Conservation (phyloP, 1,284 basidiomycete genomes). For the Puccinia brachypodii region DNA sequence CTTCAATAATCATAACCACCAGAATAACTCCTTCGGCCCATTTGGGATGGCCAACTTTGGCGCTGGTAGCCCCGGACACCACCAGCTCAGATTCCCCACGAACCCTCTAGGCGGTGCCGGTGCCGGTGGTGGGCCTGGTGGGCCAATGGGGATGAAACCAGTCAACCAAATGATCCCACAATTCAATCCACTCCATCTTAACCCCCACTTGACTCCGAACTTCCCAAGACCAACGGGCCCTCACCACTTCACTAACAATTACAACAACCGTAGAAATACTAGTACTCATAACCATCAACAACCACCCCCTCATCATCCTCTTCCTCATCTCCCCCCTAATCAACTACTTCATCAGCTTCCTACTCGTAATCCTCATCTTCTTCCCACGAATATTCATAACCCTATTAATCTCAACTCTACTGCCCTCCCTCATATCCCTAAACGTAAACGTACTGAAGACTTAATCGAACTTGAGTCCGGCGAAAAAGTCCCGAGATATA, state of each 20-base stretch:
- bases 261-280: conserved; percentile 5
- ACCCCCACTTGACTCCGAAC: conserved; percentile 40
- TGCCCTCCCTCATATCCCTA: conserved; percentile 65
- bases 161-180: not conserved
- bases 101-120: not conserved
- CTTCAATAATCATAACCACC: conserved; percentile 7
- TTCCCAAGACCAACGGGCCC: conserved; percentile 22
- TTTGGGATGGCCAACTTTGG: not conserved
- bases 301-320: conserved; percentile 53
- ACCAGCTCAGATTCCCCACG: conserved; percentile 11
- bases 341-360: conserved; percentile 61
- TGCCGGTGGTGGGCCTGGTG: conserved; percentile 15
- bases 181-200: conserved; percentile 35
- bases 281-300: conserved; percentile 30
- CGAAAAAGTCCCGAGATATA: conserved; percentile 46
- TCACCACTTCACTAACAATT: conserved; percentile 35
- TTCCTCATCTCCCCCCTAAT: conserved; percentile 74
- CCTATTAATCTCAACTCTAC: too few relatives aligned
- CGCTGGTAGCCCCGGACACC: conserved; percentile 49
- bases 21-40: not conserved
- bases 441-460: conserved; percentile 75
- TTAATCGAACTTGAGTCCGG: conserved; percentile 66
- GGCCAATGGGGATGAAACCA: conserved; percentile 18
- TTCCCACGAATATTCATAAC: too few relatives aligned
- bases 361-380: conserved; percentile 62